Evolutionary conservation across 768 basidiomycete genomes (phyloP).

Genomic region (Phlebiopsis gigantea): DNA sequence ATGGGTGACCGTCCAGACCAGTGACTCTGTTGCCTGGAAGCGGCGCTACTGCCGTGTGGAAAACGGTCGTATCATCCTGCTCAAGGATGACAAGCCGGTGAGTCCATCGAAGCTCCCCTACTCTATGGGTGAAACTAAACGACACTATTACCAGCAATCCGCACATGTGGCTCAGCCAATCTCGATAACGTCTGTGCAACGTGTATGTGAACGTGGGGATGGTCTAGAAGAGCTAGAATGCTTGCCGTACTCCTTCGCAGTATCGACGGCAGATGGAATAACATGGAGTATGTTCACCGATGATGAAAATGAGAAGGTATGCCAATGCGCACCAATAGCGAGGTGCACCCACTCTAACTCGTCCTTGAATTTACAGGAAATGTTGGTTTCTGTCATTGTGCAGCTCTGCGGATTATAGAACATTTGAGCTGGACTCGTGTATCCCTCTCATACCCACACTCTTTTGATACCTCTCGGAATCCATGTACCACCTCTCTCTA

Average conservation of each 20-base stretch:
- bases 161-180: neutral
- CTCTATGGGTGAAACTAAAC: too few relatives aligned
- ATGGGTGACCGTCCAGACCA: slow-evolving; percentile 28
- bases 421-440: neutral
- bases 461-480: neutral
- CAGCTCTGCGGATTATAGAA: neutral
- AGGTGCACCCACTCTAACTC: too few relatives aligned
- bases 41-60: slow-evolving; percentile 27
- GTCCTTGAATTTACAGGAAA: neutral
- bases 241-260: slow-evolving; percentile 3
- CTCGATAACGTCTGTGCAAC: neutral
- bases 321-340: too few relatives aligned
- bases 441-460: neutral
- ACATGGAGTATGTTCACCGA: slow-evolving; percentile 5
- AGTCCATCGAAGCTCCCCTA: too few relatives aligned
- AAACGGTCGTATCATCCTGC: slow-evolving; percentile 20
- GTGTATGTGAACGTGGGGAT: slow-evolving; percentile 3
- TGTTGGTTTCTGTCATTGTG: neutral
- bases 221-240: slow-evolving; percentile 9
- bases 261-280: neutral
- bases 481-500: neutral
- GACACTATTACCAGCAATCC: too few relatives aligned
- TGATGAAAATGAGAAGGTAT: slow-evolving; percentile 4
- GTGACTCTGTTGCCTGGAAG: slow-evolving; percentile 25
- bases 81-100: slow-evolving; percentile 21